These are phyloP conservation scores for Evernia prunastri DNA, from an alignment of 495 filamentous ascomycete genomes.

Conservation along the genomic window DNA sequence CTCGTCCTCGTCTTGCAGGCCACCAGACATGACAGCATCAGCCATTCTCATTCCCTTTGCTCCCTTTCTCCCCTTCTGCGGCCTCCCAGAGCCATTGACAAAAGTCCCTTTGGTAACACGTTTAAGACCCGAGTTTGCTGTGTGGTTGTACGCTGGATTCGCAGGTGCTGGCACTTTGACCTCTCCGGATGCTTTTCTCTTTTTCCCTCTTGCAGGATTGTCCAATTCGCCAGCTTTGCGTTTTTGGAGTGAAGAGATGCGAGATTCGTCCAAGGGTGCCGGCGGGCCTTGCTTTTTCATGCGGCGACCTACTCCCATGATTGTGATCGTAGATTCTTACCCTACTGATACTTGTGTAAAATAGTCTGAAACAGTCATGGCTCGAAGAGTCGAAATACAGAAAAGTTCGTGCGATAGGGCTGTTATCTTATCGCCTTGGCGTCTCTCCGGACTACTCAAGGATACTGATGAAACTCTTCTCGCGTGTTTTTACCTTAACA, in stretches of 20 bases:
- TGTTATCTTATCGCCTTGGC: constrained; percentile 20
- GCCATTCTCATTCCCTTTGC: constrained; percentile 34
- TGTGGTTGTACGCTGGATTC: constrained; percentile 32
- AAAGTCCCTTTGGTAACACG: constrained; percentile 32
- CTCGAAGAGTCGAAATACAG: neutral
- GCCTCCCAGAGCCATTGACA: constrained; percentile 24
- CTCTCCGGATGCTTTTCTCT: constrained; percentile 35
- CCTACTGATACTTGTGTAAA: neutral
- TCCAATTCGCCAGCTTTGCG: constrained; percentile 60
- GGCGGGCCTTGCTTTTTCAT: constrained; percentile 95
- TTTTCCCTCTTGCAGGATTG: constrained; percentile 40
- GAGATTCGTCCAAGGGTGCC: constrained; percentile 68
- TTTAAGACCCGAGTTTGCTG: constrained; percentile 27
- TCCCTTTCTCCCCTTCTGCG: constrained; percentile 21
- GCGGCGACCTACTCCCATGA: constrained; percentile 82
- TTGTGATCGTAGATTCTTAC: neutral
- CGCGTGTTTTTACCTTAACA: neutral
- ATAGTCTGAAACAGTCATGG: neutral
- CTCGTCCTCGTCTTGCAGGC: constrained; percentile 31
- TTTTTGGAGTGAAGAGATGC: constrained; percentile 49
- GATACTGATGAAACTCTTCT: neutral
- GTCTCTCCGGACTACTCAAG: neutral
- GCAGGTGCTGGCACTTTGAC: constrained; percentile 26
- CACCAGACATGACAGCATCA: constrained; percentile 42
- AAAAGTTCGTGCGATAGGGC: constrained; percentile 6